These are phyloP conservation scores for Globisporangium ultimum DNA, from an alignment of 352 stramenopile species.

Conservation along the genomic window DNA sequence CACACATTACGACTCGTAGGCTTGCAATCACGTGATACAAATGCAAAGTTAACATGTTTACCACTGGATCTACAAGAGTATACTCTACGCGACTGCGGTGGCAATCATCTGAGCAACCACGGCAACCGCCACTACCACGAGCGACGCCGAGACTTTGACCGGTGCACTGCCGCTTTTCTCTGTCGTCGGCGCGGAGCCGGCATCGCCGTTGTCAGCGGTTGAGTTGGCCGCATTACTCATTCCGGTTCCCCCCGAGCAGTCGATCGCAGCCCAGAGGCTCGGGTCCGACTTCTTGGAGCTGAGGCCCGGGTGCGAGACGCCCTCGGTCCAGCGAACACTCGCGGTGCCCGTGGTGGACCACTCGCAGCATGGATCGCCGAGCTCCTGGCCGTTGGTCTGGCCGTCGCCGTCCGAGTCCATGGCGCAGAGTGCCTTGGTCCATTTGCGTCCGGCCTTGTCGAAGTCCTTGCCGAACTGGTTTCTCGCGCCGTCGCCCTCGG, in stretches of 20 bases:
- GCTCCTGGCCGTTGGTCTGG: slow-evolving; percentile 52
- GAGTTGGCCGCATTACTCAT: background rate
- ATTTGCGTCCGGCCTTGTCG: slow-evolving; percentile 24
- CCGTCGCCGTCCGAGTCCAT: slow-evolving; percentile 41
- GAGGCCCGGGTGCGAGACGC: slow-evolving; percentile 26
- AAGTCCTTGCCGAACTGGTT: slow-evolving; percentile 39
- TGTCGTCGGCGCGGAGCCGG: background rate
- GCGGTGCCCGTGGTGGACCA: slow-evolving; percentile 15
- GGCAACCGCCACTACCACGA: no score
- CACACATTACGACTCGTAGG: no score
- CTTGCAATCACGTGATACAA: no score
- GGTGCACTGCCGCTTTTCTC: no score
- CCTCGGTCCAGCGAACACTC: slow-evolving; percentile 12
- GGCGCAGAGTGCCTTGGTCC: slow-evolving; percentile 31
- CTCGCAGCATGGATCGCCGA: slow-evolving; percentile 53
- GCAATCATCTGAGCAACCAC: no score
- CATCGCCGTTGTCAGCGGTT: background rate
- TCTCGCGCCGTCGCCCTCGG: slow-evolving; percentile 7
- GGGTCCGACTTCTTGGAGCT: slow-evolving; percentile 19
- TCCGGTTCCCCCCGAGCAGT: background rate
- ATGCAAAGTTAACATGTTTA: no score
- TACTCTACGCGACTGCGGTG: no score
- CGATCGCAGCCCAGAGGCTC: slow-evolving; percentile 20
- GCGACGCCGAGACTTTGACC: no score
- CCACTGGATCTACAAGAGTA: no score